Base-by-base conservation (phyloP, 148 eudicot genomes). In the Camellia granthamiana region DNA sequence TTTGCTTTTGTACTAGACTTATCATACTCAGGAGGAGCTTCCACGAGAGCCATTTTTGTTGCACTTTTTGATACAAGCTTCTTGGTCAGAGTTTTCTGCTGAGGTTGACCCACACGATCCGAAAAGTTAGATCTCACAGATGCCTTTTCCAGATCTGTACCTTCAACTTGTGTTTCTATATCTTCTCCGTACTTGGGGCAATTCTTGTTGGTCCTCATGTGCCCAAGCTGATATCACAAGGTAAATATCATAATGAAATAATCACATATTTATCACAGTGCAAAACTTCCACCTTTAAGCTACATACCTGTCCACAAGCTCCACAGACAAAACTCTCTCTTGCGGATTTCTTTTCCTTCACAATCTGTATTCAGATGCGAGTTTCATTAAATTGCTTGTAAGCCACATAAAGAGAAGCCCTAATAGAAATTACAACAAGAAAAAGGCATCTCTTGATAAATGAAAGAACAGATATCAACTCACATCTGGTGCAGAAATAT, bases 301-400 rank as follows among this genome's bases (percentile, higher is more conserved):
- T 62, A 83, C 88, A 80, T 82, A 95, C 99, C 97, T 95, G 94
- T 81, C 95, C 94, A 83, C 99, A 96, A 41, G 99, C 99, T 78
- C 99, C 99, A 85, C 99, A 96, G 72, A 92, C 90, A 84, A 96
- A 96, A 79, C 85, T 93, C n/a, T 96, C 99, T 82, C 99, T 89
- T 14, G 98, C 97, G 21, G 97, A 86, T 87, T 96, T 96, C 90
- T 91, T 93, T 82, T 90, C 94, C 89, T 92, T 91, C 62, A 88
- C 56, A 51, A 75, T 79, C 98, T 96, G 94, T 61, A 72, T 72
- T 58, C 59, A 84, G 75, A 81, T 65, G 83, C 49, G 69, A 82
- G 47, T 52, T 59, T 14, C 46, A 52, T 23, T 6, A 49, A 77
- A 55, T 71, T 71, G 72, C 66, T 8, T 52, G 16, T 44, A 49